Percentiles rank a stretch among this genome's conserved stretches.
Conservation (phyloP, 768 basidiomycete species). For the Collybia nuda region DNA sequence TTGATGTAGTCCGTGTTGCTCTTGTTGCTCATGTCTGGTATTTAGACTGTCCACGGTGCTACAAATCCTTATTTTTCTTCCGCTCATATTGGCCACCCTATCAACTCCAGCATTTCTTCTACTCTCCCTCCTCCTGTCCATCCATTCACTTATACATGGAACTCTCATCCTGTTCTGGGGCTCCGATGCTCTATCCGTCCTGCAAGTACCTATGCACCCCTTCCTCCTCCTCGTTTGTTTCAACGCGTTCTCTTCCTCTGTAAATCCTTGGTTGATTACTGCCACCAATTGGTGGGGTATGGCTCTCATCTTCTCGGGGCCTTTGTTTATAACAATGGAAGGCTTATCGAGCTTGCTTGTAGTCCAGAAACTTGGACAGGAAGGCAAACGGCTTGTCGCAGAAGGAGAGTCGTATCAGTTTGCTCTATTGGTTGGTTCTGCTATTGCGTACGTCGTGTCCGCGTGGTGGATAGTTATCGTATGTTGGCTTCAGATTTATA, state of each 20-base stretch:
- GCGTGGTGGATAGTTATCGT: constrained; percentile 88
- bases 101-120: constrained; percentile 79
- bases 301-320: constrained; percentile 67
- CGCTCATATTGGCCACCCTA: constrained; percentile 81
- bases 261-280: constrained; percentile 54
- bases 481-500: constrained; percentile 26
- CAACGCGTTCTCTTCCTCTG: constrained; percentile 74
- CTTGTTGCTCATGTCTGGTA: no score
- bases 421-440: constrained; percentile 70
- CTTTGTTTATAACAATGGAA: constrained; percentile 80
- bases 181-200: constrained; percentile 67
- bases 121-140: constrained; percentile 73
- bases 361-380: constrained; percentile 77
- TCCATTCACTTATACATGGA: constrained; percentile 81
- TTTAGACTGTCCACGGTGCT: constrained; percentile 70
- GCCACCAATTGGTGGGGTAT: constrained; percentile 74
- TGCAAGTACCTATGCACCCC: constrained; percentile 86
- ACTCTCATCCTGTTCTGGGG: constrained; percentile 73
- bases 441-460: constrained; percentile 76
- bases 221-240: constrained; percentile 86
- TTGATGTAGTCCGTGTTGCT: neutral
- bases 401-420: constrained; percentile 79
- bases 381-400: constrained; percentile 67
- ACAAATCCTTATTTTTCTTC: constrained; percentile 83
- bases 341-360: constrained; percentile 83